These are phyloP conservation scores for Schrenkiella parvula DNA, from an alignment of 345 rosid genomes.

Conservation along the genomic window DNA sequence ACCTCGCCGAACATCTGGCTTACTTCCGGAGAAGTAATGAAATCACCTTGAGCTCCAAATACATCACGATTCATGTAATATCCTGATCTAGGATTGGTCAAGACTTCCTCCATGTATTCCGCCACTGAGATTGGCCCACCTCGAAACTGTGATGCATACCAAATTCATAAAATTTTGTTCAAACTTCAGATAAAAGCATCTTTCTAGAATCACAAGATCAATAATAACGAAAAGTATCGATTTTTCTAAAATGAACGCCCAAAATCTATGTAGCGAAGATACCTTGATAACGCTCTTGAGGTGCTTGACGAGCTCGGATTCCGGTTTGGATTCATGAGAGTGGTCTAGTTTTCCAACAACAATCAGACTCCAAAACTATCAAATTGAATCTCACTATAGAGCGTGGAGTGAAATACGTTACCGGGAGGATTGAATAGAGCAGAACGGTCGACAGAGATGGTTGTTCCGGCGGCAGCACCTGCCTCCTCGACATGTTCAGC, in stretches of 20 bases:
- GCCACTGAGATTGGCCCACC: constrained; percentile 94
- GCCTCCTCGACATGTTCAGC: constrained; percentile 48
- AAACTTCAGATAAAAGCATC: not conserved
- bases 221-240: not conserved
- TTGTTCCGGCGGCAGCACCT: constrained; percentile 33
- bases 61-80: constrained; percentile 88
- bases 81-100: constrained; percentile 87
- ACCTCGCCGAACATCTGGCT: constrained; percentile 99
- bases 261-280: not conserved
- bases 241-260: not conserved
- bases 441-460: constrained; percentile 77
- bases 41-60: constrained; percentile 93
- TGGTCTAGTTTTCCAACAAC: constrained; percentile 41
- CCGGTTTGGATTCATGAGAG: constrained; percentile 54
- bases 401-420: not conserved
- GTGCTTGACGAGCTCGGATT: constrained; percentile 83
- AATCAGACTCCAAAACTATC: not conserved
- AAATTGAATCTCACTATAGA: not conserved
- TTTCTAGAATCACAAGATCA: not conserved
- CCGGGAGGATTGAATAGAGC: constrained; percentile 56
- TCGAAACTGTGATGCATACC: constrained; percentile 50
- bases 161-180: constrained; percentile 9
- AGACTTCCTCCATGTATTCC: constrained; percentile 93
- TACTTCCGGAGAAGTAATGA: constrained; percentile 96
- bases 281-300: constrained; percentile 93